Base-by-base conservation (phyloP, 2,329 filamentous ascomycete species). In the Emergomyces africanus region DNA sequence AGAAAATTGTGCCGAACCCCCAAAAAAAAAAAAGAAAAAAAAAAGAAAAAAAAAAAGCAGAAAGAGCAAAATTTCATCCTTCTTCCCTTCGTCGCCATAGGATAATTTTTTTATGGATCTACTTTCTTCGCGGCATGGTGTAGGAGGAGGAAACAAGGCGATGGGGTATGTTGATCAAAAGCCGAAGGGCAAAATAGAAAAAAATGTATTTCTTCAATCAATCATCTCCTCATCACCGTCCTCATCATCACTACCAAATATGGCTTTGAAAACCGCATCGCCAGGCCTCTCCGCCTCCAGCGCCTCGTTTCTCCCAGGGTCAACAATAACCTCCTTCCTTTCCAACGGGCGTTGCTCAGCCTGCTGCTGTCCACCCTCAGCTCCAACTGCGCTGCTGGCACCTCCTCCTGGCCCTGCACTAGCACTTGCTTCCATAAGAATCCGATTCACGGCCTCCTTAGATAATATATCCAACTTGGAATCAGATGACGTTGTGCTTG, bases 231-330 rank as follows among this genome's bases (percentile, higher is more conserved):
- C 41, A 37, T 51, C 41, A 18, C 5, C 67, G 15, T 75, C 74
- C 35, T 82, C 87, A 64, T 87, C 86, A 67, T 88, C 88, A 70
- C 90, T 89, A 5, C 91, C 92, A 80, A 97, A 97, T 35, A 97
- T 90, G n/a, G 90, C 89, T 65, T 83, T 89, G 66, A 96, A 90
- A 0, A 96, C 85, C 49, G 88, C 88, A 54, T 91, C 89, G 18
- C 87, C 85, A 0, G 90, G 88, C 58, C 83, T 81, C 66, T 84
- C 79, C 0, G 81, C 85, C 68, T 95, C 88, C 10, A 95, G 69
- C 3, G 87, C 88, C 60, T 90, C 86, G 66, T 96, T 96, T 64
- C 78, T 82, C 63, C 89, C 87, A 0, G 85, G 81, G 69, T 95
- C 83, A 28, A 94, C 79, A 39, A 75, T 71, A 9, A 70, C 64